Base-by-base conservation (phyloP, 352 stramenopile species). In the Phytophthora cactorum region DNA sequence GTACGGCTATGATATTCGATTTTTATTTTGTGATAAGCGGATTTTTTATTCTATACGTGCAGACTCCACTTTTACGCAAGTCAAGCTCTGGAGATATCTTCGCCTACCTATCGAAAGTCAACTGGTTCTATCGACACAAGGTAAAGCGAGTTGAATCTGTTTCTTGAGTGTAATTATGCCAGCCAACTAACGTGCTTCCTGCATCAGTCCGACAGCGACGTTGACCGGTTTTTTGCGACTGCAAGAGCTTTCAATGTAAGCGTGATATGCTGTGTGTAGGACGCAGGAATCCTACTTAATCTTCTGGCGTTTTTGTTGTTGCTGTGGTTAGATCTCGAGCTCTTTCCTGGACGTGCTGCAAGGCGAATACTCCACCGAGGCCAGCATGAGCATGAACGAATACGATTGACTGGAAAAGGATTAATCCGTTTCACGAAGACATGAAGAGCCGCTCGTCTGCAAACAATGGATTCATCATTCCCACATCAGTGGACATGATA, bases 311-410 rank as follows among this genome's bases (percentile, higher is more conserved):
- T 46, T 55, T 12, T 10, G 12, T 65, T n/a, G n/a, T 5, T 36
- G 28, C 22, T 56, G 3, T 45, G 8, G 25, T 17, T 46, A 84
- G 77, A 68, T 85, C 34, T 75, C 64, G 17, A 79, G 68, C 32
- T 71, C 73, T 39, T 83, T 86, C 46, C 43, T 83, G 12, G 72
- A 82, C 14, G 59, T 77, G 11, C 39, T 83, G 31, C 62, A 81
- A 63, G 56, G 59, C 39, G 75, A 86, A 47, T 86, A 80, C 44
- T 81, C 74, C 39, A 86, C 72, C 5, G 74, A 86, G 43, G 72
- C 74, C 10, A 86, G 77, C 45, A 67, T 82, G 72, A 83, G 75
- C 52, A 71, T 76, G 60, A 77, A 65, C 41, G 75, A 79, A 52
- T 72, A 74, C 47, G 63, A 82, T 29, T 79, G 54, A 68, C 22